Conservation (phyloP, 2,329 filamentous ascomycete genomes). For the Pseudodiploospora longispora region DNA sequence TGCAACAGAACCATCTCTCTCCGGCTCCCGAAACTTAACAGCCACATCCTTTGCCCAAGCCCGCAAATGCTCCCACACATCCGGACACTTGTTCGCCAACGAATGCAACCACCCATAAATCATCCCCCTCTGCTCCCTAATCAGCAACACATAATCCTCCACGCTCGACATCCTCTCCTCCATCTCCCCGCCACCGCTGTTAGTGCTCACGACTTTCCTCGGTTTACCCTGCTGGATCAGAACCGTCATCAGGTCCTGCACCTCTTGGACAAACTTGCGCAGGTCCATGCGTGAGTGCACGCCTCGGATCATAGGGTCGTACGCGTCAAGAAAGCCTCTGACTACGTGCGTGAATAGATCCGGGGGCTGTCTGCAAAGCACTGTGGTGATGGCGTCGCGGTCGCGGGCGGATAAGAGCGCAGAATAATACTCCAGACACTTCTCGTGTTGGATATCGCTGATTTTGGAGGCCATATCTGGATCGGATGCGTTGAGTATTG, state of each 20-base stretch:
- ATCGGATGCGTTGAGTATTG: slow-evolving; percentile 52
- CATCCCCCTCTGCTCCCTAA: slow-evolving; percentile 55
- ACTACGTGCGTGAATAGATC: slow-evolving; percentile 65
- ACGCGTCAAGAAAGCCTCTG: slow-evolving; percentile 56
- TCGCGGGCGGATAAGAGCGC: slow-evolving; percentile 65
- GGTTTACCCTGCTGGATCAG: slow-evolving; percentile 54
- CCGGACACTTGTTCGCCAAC: slow-evolving; percentile 58
- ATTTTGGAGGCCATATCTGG: slow-evolving; percentile 38
- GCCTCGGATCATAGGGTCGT: slow-evolving; percentile 65
- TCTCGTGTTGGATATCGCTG: slow-evolving; percentile 51
- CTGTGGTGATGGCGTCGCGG: slow-evolving; percentile 59
- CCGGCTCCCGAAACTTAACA: slow-evolving; percentile 40
- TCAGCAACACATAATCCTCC: slow-evolving; percentile 61
- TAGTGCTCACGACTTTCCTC: slow-evolving; percentile 22
- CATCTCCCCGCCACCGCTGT: slow-evolving; percentile 20
- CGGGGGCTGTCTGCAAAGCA: slow-evolving; percentile 59
- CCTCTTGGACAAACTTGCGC: slow-evolving; percentile 57
- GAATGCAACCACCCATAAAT: slow-evolving; percentile 66
- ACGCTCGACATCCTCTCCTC: slow-evolving; percentile 45
- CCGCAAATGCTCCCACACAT: slow-evolving; percentile 52
- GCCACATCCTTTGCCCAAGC: slow-evolving; percentile 52
- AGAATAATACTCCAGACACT: slow-evolving; percentile 62
- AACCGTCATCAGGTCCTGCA: slow-evolving; percentile 62
- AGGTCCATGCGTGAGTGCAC: slow-evolving; percentile 67
- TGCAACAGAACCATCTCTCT: slow-evolving; percentile 28